Evolutionary conservation across 1,284 basidiomycete species (phyloP).

Genomic region (Moniliophthora roreri): DNA sequence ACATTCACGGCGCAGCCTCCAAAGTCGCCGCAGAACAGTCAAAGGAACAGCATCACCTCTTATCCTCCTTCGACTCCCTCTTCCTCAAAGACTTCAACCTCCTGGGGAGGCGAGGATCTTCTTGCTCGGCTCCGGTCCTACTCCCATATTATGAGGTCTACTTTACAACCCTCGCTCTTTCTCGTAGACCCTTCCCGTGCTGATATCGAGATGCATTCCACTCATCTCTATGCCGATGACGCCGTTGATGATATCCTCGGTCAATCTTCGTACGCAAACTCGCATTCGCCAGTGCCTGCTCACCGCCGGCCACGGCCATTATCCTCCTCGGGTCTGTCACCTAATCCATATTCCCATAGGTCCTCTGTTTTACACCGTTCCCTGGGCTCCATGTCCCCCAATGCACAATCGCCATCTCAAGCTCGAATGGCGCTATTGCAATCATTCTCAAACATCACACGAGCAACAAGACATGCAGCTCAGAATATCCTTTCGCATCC

Average conservation of each 20-base stretch:
- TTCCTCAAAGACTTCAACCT: slow-evolving; percentile 42
- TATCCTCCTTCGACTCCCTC: slow-evolving; percentile 64
- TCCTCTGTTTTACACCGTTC: slow-evolving; percentile 79
- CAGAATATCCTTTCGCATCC: slow-evolving; percentile 93
- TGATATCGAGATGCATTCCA: slow-evolving; percentile 89
- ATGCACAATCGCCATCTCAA: slow-evolving; percentile 55
- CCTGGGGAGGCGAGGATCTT: slow-evolving; percentile 88
- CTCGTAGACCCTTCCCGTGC: slow-evolving; percentile 88
- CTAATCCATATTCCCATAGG: slow-evolving; percentile 64
- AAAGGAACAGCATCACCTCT: slow-evolving; percentile 39
- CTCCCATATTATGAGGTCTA: slow-evolving; percentile 77
- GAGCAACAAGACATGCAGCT: slow-evolving; percentile 85
- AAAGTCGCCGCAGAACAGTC: slow-evolving; percentile 23
- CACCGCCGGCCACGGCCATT: slow-evolving; percentile 75
- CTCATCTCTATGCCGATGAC: slow-evolving; percentile 76
- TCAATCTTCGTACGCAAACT: slow-evolving; percentile 72
- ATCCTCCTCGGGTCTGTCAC: slow-evolving; percentile 35
- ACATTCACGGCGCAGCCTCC: slow-evolving; percentile 65
- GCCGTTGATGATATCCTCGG: slow-evolving; percentile 82
- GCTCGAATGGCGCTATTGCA: slow-evolving; percentile 77
- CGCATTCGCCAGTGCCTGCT: slow-evolving; percentile 80
- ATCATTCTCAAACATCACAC: slow-evolving; percentile 87
- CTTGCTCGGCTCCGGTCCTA: slow-evolving; percentile 70
- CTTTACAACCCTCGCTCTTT: slow-evolving; percentile 79
- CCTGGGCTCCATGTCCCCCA: slow-evolving; percentile 50